Base-by-base conservation (phyloP, 2,329 filamentous ascomycete genomes). In the Seiridium cupressi region DNA sequence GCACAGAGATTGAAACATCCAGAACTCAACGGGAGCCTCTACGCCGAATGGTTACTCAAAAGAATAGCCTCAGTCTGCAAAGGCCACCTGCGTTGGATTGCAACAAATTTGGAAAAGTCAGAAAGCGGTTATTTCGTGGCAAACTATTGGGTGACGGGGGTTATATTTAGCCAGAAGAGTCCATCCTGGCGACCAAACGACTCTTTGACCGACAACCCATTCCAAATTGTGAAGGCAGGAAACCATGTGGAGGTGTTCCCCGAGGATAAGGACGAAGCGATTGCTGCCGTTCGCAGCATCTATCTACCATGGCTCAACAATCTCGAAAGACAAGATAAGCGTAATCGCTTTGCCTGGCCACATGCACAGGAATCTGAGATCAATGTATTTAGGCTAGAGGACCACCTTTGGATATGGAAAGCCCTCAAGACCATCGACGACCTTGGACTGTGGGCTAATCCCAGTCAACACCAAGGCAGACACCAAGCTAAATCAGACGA, bases 401-500 rank as follows among this genome's bases (percentile, higher is more conserved):
- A 65, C n/a, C 60, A 65, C 11, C 40, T 65, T 1, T 63, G 64
- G 63, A 36, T 65, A 1, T 66, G 62, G 62, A 64, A 34, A 5
- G 60, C 59, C 10, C 18, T 66, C 7, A 62, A 61, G 18, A 44
- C 47, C 1, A n/a, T 63, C 3, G 62, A 61, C 1, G 34, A 57
- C 3, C 13, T 53, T 5, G 35, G 35, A 4, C 6, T 53, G 3
- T 53, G 35, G 49, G 13, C 32, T 3, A 18, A n/a, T n/a, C 18
- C n/a, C 31, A 36, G 8, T 13, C 49, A 1, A 9, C 9, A 35
- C 18, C 18, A 26, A 26, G 18, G 18, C 18, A 26, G 18, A 26
- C 18, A 26, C 1, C 18, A 26, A 26, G 18, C 18, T 26, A 26
- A 26, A 26, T 26, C 18, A 26, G 18, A 26, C 18, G 18, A 26